Evolutionary conservation across 768 basidiomycete species (phyloP), one percentile per base, ranked within the genome.

Genomic region (Dentipellis sp.): DNA sequence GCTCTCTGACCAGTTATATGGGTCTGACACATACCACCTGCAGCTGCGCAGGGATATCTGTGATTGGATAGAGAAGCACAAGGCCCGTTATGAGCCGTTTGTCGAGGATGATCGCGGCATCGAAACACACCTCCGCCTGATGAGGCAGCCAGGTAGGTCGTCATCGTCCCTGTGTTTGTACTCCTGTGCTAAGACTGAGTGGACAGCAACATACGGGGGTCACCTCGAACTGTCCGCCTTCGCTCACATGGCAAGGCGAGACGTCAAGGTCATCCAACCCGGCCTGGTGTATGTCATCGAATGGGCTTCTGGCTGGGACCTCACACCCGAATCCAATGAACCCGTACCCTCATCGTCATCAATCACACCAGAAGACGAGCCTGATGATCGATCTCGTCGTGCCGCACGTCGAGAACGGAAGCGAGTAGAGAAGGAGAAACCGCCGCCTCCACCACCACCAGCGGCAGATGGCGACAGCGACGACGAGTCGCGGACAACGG

Each of bases 161-260:
- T 56, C 47, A 45, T 14, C 40, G 40, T 2, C 35, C 45, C 21
- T 19, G 51, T 45, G 50, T 56, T 38, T 57, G 50, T 59, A 57
- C 40, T 48, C 19, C 21, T 49, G 54, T 14, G 14, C 40, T 42
- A 38, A 35, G 53, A 38, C 63, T 39, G 35, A n/a, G n/a, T 38
- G 38, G 56, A 54, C 62, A 87, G 89, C 82, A 29, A 94, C 93
- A 1, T 95, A 94, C 58, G 94, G 93, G 42, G 92, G 92, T 1
- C 91, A 97, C 69, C 81, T 97, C 64, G 94, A 97, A 68, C 76
- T 97, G n/a, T 88, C 87, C 16, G 91, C 91, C 0, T 95, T 94
- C 67, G 86, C 94, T 3, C 89, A 93, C 62, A 80, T 91, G 74
- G 78, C 78, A 50, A 74, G 75, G 54, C 77, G 86, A 34, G 80